These are phyloP conservation scores for Echinosphaeria canescens DNA, from an alignment of 2,329 filamentous ascomycete species.

Conservation along the genomic window DNA sequence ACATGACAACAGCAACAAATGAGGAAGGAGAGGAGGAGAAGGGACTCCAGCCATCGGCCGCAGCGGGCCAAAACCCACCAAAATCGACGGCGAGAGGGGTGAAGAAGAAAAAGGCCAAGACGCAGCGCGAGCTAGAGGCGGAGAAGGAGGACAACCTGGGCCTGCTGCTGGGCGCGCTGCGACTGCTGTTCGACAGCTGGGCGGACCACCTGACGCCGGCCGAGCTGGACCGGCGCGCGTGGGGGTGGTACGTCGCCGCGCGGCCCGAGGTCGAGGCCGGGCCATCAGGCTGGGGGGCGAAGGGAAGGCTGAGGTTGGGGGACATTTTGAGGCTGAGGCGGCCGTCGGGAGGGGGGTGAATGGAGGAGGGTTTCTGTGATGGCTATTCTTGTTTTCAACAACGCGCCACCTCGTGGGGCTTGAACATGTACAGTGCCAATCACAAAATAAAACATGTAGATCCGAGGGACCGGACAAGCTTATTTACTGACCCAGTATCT, in stretches of 20 bases:
- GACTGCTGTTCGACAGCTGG: conserved; percentile 59
- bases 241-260: conserved; percentile 62
- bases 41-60: too few relatives aligned
- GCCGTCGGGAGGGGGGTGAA: too few relatives aligned
- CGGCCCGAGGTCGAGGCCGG: conserved; percentile 58
- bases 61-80: too few relatives aligned
- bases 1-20: conserved; percentile 11
- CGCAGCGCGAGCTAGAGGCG: conserved; percentile 23
- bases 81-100: conserved; percentile 2
- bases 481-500: too few relatives aligned
- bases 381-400: too few relatives aligned
- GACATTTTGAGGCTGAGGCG: conserved; percentile 42
- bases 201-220: conserved; percentile 31
- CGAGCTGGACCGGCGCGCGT: conserved; percentile 57
- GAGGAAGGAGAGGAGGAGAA: conserved; percentile 1
- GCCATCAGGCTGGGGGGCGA: conserved; percentile 64
- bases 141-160: conserved; percentile 51
- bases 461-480: too few relatives aligned
- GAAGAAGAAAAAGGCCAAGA: conserved; percentile 20
- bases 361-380: too few relatives aligned
- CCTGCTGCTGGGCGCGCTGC: conserved; percentile 45
- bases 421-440: too few relatives aligned
- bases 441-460: too few relatives aligned
- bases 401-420: too few relatives aligned
- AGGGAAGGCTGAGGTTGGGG: conserved; percentile 43